Evolutionary conservation across 345 rosid species (phyloP).

Genomic region (Sisymbrium irio): DNA sequence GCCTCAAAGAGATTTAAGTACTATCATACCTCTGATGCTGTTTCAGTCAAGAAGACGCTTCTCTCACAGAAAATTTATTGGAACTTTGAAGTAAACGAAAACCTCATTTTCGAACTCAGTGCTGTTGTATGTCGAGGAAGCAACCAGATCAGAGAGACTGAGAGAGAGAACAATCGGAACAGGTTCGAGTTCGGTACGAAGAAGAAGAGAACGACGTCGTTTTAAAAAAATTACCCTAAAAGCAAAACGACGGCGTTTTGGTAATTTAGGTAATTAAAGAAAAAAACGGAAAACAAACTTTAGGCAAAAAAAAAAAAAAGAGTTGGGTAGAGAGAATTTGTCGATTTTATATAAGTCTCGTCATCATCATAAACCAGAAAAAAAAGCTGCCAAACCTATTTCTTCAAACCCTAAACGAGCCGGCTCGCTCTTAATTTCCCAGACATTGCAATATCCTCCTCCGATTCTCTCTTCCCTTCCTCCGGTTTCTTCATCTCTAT

Average conservation of each 20-base stretch:
- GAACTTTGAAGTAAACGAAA: neutral
- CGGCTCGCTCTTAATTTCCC: conserved; percentile 14
- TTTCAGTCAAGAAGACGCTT: neutral
- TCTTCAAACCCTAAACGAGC: conserved; percentile 22
- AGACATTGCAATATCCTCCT: conserved; percentile 11
- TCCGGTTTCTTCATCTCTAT: conserved; percentile 5
- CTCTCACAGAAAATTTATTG: neutral
- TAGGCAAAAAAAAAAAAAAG: conserved; percentile 16
- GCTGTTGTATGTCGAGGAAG: neutral
- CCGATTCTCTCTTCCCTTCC: neutral
- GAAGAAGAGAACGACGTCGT: neutral
- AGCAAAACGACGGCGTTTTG: neutral
- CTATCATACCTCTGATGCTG: conserved; percentile 6
- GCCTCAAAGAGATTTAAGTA: neutral
- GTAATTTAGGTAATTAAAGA: neutral
- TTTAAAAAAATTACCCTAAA: neutral
- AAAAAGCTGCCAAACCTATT: conserved; percentile 33
- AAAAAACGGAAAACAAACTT: conserved; percentile 18
- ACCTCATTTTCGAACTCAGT: neutral
- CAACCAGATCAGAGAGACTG: conserved; percentile 13
- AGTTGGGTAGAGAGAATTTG: conserved; percentile 1
- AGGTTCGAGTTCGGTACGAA: neutral
- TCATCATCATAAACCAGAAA: conserved; percentile 28
- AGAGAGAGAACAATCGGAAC: neutral
- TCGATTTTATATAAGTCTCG: conserved; percentile 7